Evolutionary conservation across 331 rosid species (phyloP).

Genomic region (Quercus lobata): DNA sequence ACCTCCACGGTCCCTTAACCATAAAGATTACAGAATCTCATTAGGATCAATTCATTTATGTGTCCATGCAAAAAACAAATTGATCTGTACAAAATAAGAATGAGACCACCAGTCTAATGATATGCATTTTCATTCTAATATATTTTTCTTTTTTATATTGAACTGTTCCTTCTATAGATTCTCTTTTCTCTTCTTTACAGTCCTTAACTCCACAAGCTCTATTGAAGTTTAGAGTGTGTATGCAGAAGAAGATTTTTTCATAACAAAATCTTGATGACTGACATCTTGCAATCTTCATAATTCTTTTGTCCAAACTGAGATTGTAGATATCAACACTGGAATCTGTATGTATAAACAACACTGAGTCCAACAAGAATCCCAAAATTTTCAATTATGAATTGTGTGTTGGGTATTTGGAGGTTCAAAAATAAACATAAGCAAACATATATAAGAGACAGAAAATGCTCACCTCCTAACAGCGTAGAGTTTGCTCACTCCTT

Average conservation of each 20-base stretch:
- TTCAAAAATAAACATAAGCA: slow-evolving; percentile 10
- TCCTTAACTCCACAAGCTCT: slow-evolving; percentile 36
- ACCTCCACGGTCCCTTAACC: slow-evolving; percentile 7
- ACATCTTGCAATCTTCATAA: slow-evolving; percentile 26
- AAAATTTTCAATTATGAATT: slow-evolving; percentile 3
- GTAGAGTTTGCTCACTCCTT: slow-evolving; percentile 38
- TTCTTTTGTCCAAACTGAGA: slow-evolving; percentile 31
- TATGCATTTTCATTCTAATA: slow-evolving; percentile 14
- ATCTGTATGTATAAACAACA: slow-evolving; percentile 30
- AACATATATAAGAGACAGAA: slow-evolving; percentile 13
- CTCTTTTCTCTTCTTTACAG: slow-evolving; percentile 40
- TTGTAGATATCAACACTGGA: slow-evolving; percentile 28
- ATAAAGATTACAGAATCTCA: slow-evolving; percentile 18
- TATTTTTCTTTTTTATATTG: slow-evolving; percentile 25
- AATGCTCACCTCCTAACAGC: slow-evolving; percentile 47
- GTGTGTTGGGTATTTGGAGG: slow-evolving; percentile 6
- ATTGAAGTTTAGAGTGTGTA: slow-evolving; percentile 29
- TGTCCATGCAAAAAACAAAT: slow-evolving; percentile 42
- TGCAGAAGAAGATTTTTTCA: slow-evolving; percentile 33
- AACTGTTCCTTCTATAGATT: slow-evolving; percentile 41
- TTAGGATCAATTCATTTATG: slow-evolving; percentile 31
- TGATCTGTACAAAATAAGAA: slow-evolving; percentile 50
- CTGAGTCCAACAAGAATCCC: slow-evolving; percentile 7
- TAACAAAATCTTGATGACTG: slow-evolving; percentile 21
- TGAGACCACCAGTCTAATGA: slow-evolving; percentile 23